Evolutionary conservation across 2,329 filamentous ascomycete genomes (phyloP), one percentile per base, ranked within the genome.

Genomic region (Curvularia verruculosa): DNA sequence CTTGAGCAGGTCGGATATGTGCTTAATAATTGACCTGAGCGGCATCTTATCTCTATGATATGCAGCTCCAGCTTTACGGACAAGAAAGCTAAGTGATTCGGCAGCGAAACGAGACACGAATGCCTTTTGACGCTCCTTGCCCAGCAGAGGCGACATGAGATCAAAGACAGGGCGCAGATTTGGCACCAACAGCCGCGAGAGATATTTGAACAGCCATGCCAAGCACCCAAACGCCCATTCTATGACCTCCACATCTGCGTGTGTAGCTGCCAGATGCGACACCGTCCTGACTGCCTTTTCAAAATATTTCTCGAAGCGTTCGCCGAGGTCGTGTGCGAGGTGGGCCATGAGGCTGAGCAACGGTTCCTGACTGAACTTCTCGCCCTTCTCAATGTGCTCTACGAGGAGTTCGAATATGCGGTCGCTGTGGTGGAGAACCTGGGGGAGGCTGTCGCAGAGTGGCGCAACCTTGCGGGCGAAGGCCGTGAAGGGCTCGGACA

Each of bases 221-320:
- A 99, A 82, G 66, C 91, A 93, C 12, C 89, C 92, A 78, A 99
- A 99, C 49, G 91, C 94, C 93, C 94, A 98, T 79, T 99, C 95
- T 49, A 98, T 91, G n/a, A 96, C 92, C 61, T 93, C 91, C 24
- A 91, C 88, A 70, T 91, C 89, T 54, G 90, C 84, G 51, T 91
- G 87, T 67, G 87, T 89, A 52, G 88, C 88, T 10, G 92, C 93
- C 63, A 98, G 85, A 15, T 87, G 86, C 37, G 91, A 85, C 52
- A 99, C 87, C 52, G 96, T 81, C 52, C 82, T 84, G 56, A 99
- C 85, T 24, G 90, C 87, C 49, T 85, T 84, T 44, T 87, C 84
- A 74, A 96, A 98, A 75, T 96, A 87, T 70, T 90, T 91, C 77
- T 97, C 93, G 71, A 99, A 99, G 46, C 88, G 84, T 18, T 84